Base-by-base conservation (phyloP, 1,139 yeast species). In the Candida sp. region DNA sequence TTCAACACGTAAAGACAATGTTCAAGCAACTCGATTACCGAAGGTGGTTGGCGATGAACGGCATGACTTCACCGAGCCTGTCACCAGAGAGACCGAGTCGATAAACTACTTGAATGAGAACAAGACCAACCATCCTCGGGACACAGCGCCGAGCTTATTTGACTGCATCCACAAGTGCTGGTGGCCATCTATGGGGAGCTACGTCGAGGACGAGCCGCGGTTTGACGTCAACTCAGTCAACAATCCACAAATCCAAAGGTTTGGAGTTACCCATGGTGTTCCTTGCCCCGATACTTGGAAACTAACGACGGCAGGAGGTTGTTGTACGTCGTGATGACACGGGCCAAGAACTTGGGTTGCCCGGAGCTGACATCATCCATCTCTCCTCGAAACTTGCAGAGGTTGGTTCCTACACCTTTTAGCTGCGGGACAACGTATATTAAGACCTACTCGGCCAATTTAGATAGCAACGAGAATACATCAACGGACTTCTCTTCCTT, bases 261-360 rank as follows among this genome's bases (percentile, higher is more conserved):
- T 63, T 86, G 6, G 92, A 87, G 57, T 86, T 83, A 59, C 91
- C 92, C 0, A 73, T 86, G 11, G 91, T 86, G 0, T 86, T 88
- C 63, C 57, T 87, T 7, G 63, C 80, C 3, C 17, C 11, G 3
- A 22, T 9, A 6, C 60, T 69, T 9, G 61, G 68, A 27, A 58
- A 51, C n/a, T 11, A 46, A 47, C 4, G 54, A 46, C 37, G 37
- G 17, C 11, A 22, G 26, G 9, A 70, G 85, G 44, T 63, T 83
- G 8, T 67, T 81, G 17, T 88, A 86, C 60, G 92, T 87, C 2
- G 93, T 86, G 0, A 67, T 80, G 62, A 86, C 93, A 0, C 73
- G 93, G 54, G 88, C 92, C 0, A 75, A 78, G 49, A 70, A 75
- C 40, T 58, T 86, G 39, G 7, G 6, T n/a, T 25, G 8, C 31